phyloP scores from a whole-genome alignment of 2,329 filamentous ascomycete genomes.

The Beauveria sp. region DNA sequence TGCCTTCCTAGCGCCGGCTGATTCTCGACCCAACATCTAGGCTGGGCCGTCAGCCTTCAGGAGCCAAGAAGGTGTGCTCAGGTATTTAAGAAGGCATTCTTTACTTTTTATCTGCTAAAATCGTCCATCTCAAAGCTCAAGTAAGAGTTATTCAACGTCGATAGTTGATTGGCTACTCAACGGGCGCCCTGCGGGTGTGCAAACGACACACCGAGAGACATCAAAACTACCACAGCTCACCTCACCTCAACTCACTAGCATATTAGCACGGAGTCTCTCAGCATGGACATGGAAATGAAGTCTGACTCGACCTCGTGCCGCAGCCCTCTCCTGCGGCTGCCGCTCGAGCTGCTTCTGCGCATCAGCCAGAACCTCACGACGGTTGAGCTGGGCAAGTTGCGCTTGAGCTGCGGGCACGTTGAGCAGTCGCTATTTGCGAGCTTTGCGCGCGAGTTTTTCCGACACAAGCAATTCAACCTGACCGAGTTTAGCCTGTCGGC shows the following conservation, averaged over 20 bases:
- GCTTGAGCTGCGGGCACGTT: conserved; percentile 45
- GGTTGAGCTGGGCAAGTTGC: conserved; percentile 44
- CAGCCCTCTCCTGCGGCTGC: conserved; percentile 29
- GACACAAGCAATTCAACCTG: conserved; percentile 58
- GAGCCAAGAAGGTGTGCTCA: background rate
- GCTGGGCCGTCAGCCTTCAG: background rate
- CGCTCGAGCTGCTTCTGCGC: conserved; percentile 50
- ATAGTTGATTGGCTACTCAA: background rate
- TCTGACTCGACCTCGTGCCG: background rate
- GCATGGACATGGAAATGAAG: background rate
- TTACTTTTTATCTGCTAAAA: too few relatives aligned
- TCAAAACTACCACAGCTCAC: background rate
- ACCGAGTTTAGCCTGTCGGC: conserved; percentile 47
- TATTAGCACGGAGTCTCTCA: background rate
- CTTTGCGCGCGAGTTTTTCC: conserved; percentile 57
- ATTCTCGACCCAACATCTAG: background rate
- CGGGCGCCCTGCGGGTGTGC: background rate
- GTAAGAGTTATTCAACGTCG: too few relatives aligned
- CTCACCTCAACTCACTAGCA: background rate
- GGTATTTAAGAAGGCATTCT: background rate
- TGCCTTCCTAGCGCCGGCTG: background rate
- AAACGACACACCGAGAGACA: background rate
- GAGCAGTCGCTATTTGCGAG: conserved; percentile 46
- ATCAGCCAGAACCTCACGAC: conserved; percentile 48
- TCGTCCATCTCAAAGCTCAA: too few relatives aligned